phyloP scores from a whole-genome alignment of 192 early-diverging fungal species.

The Endogone sp. region DNA sequence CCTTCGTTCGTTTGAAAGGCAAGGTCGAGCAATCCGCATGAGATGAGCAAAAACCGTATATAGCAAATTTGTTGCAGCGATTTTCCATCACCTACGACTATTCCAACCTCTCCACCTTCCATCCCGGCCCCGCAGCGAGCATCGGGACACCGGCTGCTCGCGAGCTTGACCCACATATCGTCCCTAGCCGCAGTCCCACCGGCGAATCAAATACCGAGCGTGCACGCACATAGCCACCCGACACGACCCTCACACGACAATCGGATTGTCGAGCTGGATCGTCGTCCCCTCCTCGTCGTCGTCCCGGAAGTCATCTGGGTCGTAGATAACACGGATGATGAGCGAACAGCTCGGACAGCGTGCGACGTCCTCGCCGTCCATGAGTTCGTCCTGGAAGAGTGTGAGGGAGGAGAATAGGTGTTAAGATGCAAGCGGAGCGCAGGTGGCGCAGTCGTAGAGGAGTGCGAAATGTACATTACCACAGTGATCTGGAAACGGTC shows the following conservation, averaged over 20 bases:
- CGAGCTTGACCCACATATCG: too few species aligned
- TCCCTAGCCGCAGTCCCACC: too few species aligned
- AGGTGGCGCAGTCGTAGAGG: not conserved
- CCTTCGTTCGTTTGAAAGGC: too few species aligned
- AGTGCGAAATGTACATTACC: slow-evolving; percentile 29
- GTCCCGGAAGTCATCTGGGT: slow-evolving; percentile 63
- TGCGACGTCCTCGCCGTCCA: slow-evolving; percentile 83
- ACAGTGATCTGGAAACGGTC: slow-evolving; percentile 88
- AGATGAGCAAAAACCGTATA: too few species aligned
- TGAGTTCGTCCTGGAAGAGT: slow-evolving; percentile 60
- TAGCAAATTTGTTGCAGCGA: too few species aligned
- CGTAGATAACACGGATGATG: slow-evolving; percentile 87
- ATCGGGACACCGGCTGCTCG: too few species aligned
- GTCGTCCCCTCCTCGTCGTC: slow-evolving; percentile 46
- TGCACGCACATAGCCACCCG: too few species aligned
- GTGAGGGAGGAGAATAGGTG: not conserved
- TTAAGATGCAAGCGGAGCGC: not conserved
- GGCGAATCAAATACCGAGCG: too few species aligned
- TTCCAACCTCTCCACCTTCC: too few species aligned
- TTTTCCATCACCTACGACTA: too few species aligned
- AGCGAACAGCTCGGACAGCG: slow-evolving; percentile 92
- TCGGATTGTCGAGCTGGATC: slow-evolving; percentile 26
- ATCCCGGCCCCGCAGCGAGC: too few species aligned
- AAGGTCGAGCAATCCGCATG: too few species aligned
- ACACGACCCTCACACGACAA: slow-evolving; percentile 22